Percentiles rank a stretch among this genome's conserved stretches.
These are phyloP conservation scores for Penicillium macrosclerotiorum DNA, from an alignment of 495 filamentous ascomycete species.

Conservation along the genomic window DNA sequence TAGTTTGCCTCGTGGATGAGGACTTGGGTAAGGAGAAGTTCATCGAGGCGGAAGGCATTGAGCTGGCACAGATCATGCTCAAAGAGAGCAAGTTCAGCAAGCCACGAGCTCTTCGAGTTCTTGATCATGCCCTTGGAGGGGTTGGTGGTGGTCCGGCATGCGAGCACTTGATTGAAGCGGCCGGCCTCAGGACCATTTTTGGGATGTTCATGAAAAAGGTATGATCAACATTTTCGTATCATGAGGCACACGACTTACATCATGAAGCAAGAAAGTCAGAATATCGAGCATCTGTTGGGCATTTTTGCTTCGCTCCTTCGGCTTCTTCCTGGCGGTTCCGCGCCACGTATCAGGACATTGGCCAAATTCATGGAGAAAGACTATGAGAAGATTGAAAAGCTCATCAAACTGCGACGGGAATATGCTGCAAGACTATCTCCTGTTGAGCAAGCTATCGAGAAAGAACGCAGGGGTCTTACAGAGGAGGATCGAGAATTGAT, in stretches of 20 bases:
- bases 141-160: constrained; percentile 57
- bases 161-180: constrained; percentile 73
- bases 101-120: constrained; percentile 67
- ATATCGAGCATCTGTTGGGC: constrained; percentile 81
- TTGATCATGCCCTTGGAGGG: constrained; percentile 80
- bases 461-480: constrained; percentile 46
- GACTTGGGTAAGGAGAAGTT: constrained; percentile 75
- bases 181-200: constrained; percentile 82
- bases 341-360: constrained; percentile 75
- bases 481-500: constrained; percentile 60
- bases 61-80: constrained; percentile 88
- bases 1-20: constrained; percentile 79
- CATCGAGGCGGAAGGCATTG: constrained; percentile 85
- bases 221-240: constrained; percentile 1
- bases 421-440: constrained; percentile 62
- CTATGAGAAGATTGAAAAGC: constrained; percentile 75
- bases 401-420: constrained; percentile 68
- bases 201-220: constrained; percentile 87
- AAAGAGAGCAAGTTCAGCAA: constrained; percentile 79
- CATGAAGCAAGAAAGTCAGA: constrained; percentile 57
- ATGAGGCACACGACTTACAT: constrained; percentile 19
- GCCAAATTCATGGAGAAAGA: constrained; percentile 97
- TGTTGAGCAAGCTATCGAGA: constrained; percentile 66
- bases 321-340: constrained; percentile 71
- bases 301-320: constrained; percentile 86